These are phyloP conservation scores for Zychaea mexicana DNA, from an alignment of 371 early-diverging fungal genomes.

Conservation along the genomic window DNA sequence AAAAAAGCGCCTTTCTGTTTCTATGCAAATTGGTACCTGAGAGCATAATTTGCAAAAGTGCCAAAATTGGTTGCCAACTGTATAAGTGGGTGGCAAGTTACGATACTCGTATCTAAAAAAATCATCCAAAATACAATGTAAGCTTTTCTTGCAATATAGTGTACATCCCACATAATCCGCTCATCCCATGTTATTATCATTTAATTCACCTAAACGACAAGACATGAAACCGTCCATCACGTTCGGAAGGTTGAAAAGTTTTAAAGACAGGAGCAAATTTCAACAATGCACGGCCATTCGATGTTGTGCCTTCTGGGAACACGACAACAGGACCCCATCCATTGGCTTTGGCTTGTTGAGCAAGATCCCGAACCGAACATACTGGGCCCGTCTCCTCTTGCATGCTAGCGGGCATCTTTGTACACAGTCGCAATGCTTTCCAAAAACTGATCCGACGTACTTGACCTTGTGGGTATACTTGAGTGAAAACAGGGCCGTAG, in stretches of 20 bases:
- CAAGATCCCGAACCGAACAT: slow-evolving; percentile 50
- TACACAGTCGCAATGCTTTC: slow-evolving; percentile 59
- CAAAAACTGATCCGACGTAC: slow-evolving; percentile 56
- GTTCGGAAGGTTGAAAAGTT: slow-evolving; percentile 50
- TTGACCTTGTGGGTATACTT: slow-evolving; percentile 52
- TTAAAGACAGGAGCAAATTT: slow-evolving; percentile 75
- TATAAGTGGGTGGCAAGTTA: slow-evolving; percentile 71
- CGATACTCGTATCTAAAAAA: slow-evolving; percentile 63
- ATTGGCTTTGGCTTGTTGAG: slow-evolving; percentile 47
- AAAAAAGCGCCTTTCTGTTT: background rate
- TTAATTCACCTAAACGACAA: slow-evolving; percentile 69
- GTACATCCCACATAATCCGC: too few relatives aligned
- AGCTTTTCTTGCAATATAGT: too few relatives aligned
- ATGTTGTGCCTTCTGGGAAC: slow-evolving; percentile 89
- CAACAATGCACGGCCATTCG: slow-evolving; percentile 85
- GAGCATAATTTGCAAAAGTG: slow-evolving; percentile 66
- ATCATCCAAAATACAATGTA: slow-evolving; percentile 20
- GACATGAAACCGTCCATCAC: slow-evolving; percentile 57
- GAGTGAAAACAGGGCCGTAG: slow-evolving; percentile 78
- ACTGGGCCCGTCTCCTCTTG: slow-evolving; percentile 21
- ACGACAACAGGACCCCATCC: slow-evolving; percentile 73
- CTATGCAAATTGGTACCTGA: slow-evolving; percentile 54
- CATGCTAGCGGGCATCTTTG: slow-evolving; percentile 44
- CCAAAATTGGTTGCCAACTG: slow-evolving; percentile 56
- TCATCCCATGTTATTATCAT: slow-evolving; percentile 9